Evolutionary conservation across 768 basidiomycete genomes (phyloP), one percentile per base, ranked within the genome.

Genomic region (Lactarius hengduanensis): DNA sequence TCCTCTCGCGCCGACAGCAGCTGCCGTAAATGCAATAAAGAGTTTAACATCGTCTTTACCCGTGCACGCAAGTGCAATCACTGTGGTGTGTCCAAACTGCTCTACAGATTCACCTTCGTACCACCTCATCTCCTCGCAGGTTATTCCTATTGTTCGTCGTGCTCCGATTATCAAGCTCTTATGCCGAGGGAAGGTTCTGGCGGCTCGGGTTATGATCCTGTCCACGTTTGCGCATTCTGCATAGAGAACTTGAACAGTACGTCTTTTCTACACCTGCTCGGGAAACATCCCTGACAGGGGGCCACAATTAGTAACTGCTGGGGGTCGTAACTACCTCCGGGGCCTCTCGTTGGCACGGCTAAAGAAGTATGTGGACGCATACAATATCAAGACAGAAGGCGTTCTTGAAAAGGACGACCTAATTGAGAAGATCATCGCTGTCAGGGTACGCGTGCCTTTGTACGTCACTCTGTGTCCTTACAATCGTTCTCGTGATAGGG

Each of bases 361-460:
- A 58, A 86, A 84, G 78, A 86, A 83, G 58, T 92, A 92, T 72
- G 81, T 87, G 30, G 82, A 79, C 61, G 87, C 86, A 6, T 93
- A 93, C 69, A 83, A 85, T 63, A 89, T 93, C 70, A 77, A 79
- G 61, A 80, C 83, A 20, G 83, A 80, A 63, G 82, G 83, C 57
- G 84, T 86, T 1, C 79, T 91, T 18, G 91, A 93, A 74, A 92
- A 92, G 76, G 87, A 90, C 60, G 91, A 92, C 73, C 77, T 92
- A 55, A 84, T 92, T 45, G 87, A 91, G 59, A 83, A 80, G 47
- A 82, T 90, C 56, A 55, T 91, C 1, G 74, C 74, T 30, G 76
- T 76, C 50, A 75, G 73, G 72, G 91, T 90, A 72, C 62, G 84
- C 76, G 10, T 32, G 6, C 20, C 2, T 1, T 38, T 30, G 1